Evolutionary conservation across 306 rosid genomes (phyloP).

Genomic region (Ormosia semicastrata): DNA sequence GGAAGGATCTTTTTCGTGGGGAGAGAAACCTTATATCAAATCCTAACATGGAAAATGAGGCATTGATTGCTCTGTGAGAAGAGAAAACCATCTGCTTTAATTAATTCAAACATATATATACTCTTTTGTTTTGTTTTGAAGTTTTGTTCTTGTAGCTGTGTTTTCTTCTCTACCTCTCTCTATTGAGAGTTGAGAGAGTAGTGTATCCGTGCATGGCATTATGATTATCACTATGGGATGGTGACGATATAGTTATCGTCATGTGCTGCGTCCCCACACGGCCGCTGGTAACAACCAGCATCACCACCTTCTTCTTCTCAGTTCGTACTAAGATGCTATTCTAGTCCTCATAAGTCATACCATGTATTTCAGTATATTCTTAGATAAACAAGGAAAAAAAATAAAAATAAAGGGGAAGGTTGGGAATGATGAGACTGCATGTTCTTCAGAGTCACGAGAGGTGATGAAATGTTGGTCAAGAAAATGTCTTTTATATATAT

Average conservation of each 20-base stretch:
- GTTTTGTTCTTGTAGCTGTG: neutral
- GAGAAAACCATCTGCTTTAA: neutral
- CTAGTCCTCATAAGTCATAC: neutral
- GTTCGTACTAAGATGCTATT: neutral
- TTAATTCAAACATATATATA: slow-evolving; percentile 13
- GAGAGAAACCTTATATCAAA: slow-evolving; percentile 53
- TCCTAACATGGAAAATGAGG: slow-evolving; percentile 58
- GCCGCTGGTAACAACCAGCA: slow-evolving; percentile 14
- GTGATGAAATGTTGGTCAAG: neutral
- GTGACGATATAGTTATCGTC: slow-evolving; percentile 42
- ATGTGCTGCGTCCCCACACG: slow-evolving; percentile 34
- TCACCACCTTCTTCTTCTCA: neutral
- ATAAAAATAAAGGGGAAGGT: neutral
- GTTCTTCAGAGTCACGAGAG: slow-evolving; percentile 18
- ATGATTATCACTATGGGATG: slow-evolving; percentile 6
- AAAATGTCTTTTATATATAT: neutral
- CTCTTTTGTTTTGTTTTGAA: slow-evolving; percentile 6
- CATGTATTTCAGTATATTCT: neutral
- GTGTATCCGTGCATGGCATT: slow-evolving; percentile 17
- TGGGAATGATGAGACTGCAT: neutral
- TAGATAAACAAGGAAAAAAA: neutral
- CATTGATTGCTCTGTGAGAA: slow-evolving; percentile 28
- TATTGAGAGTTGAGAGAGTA: neutral
- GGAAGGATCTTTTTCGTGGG: slow-evolving; percentile 69
- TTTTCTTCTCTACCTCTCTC: neutral